Conservation (phyloP, 2,329 filamentous ascomycete genomes). For the Trichophyton benhamiae region DNA sequence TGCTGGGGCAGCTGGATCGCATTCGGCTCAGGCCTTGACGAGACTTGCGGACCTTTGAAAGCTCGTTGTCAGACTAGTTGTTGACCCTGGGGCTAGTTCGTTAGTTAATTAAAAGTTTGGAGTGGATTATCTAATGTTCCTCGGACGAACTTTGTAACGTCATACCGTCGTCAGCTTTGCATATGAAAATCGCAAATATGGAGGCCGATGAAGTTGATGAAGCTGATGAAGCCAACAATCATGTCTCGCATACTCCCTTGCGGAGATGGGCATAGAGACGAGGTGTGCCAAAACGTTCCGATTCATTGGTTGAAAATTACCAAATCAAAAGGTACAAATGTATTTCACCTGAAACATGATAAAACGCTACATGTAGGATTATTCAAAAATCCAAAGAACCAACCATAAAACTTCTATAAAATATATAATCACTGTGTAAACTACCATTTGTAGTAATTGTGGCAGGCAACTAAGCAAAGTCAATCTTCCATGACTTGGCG, state of each 20-base stretch:
- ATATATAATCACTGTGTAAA: neutral
- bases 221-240: too few relatives aligned
- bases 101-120: neutral
- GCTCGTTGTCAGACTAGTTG: neutral
- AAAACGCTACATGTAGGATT: neutral
- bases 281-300: neutral
- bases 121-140: neutral
- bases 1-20: neutral
- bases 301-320: neutral
- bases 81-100: neutral
- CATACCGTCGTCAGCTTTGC: neutral
- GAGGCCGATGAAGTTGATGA: too few relatives aligned
- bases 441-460: neutral
- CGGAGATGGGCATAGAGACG: too few relatives aligned
- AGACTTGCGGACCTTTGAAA: neutral
- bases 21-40: neutral
- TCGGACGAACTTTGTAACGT: neutral
- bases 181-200: neutral
- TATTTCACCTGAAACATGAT: neutral
- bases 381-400: neutral
- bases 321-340: neutral
- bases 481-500: constrained; percentile 51
- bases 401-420: neutral
- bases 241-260: too few relatives aligned
- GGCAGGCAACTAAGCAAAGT: constrained; percentile 30